Evolutionary conservation across 2,329 filamentous ascomycete genomes (phyloP).

Genomic region (Anthostomella pinea): DNA sequence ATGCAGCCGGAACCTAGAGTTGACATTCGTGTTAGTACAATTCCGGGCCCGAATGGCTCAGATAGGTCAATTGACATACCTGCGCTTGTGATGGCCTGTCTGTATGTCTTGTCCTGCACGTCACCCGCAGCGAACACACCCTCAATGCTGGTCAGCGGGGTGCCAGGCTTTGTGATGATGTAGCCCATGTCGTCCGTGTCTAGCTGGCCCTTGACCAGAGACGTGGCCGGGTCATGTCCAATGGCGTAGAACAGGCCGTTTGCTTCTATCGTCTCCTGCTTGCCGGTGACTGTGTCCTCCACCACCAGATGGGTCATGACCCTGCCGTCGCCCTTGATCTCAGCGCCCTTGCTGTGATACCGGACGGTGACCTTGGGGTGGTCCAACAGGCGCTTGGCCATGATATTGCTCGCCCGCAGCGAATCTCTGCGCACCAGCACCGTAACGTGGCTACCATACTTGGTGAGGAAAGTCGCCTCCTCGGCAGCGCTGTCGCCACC

Average conservation of each 20-base stretch:
- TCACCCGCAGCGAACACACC: slow-evolving; percentile 97
- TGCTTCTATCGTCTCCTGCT: slow-evolving; percentile 80
- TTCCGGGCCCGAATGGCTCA: background rate
- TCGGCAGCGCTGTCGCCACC: slow-evolving; percentile 96
- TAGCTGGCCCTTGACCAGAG: slow-evolving; percentile 86
- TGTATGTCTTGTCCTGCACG: slow-evolving; percentile 97
- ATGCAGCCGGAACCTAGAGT: slow-evolving; percentile 81
- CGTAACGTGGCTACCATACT: slow-evolving; percentile 93
- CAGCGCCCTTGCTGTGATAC: slow-evolving; percentile 77
- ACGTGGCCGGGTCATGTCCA: slow-evolving; percentile 90
- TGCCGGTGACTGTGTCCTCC: slow-evolving; percentile 72
- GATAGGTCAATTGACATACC: slow-evolving; percentile 57
- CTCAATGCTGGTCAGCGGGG: slow-evolving; percentile 80
- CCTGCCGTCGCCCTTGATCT: slow-evolving; percentile 82
- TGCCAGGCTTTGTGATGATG: slow-evolving; percentile 79
- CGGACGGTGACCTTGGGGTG: slow-evolving; percentile 89
- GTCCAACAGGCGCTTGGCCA: slow-evolving; percentile 78
- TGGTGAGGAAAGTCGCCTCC: slow-evolving; percentile 95
- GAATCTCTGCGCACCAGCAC: slow-evolving; percentile 87
- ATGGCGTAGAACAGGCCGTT: slow-evolving; percentile 97
- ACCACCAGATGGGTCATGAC: slow-evolving; percentile 89
- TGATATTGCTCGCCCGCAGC: slow-evolving; percentile 84
- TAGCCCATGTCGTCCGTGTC: slow-evolving; percentile 89
- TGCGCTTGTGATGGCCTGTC: slow-evolving; percentile 96
- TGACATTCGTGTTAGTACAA: slow-evolving; percentile 12